phyloP scores from a whole-genome alignment of 805 yeast genomes.

The Jamesozyma gamospora region DNA sequence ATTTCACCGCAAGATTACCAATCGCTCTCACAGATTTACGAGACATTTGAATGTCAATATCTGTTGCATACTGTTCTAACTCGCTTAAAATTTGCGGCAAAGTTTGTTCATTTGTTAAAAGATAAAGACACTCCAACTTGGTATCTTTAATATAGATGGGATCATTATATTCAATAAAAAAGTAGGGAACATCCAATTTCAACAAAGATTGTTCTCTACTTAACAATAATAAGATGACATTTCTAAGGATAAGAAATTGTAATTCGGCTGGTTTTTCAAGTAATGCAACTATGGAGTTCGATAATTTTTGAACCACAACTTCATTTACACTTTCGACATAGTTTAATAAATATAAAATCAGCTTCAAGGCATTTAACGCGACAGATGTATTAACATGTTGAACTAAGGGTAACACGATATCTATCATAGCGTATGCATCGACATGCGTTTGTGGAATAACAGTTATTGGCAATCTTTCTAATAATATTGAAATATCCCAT shows the following conservation, averaged over 20 bases:
- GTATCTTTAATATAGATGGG: conserved; percentile 85
- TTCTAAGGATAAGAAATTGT: conserved; percentile 73
- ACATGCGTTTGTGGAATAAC: conserved; percentile 61
- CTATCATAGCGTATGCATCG: conserved; percentile 60
- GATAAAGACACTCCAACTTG: conserved; percentile 75
- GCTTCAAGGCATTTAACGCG: conserved; percentile 64
- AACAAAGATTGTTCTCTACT: conserved; percentile 50
- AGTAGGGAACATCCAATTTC: conserved; percentile 58
- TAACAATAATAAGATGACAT: conserved; percentile 63
- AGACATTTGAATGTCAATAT: conserved; percentile 77
- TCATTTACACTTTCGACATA: conserved; percentile 51
- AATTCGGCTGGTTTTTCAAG: conserved; percentile 71
- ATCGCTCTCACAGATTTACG: conserved; percentile 81
- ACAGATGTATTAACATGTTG: conserved; percentile 78
- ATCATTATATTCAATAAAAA: conserved; percentile 76
- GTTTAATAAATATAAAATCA: conserved; percentile 61
- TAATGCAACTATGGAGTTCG: conserved; percentile 57
- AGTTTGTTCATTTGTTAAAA: conserved; percentile 60
- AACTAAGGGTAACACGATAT: conserved; percentile 54
- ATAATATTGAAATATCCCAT: conserved; percentile 65
- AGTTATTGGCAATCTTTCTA: conserved; percentile 49
- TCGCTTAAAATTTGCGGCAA: conserved; percentile 58
- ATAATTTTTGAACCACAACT: conserved; percentile 51
- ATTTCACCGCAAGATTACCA: conserved; percentile 77
- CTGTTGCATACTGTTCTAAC: conserved; percentile 77